phyloP scores from a whole-genome alignment of 306 rosid genomes.

The Glycyrrhiza uralensis region DNA sequence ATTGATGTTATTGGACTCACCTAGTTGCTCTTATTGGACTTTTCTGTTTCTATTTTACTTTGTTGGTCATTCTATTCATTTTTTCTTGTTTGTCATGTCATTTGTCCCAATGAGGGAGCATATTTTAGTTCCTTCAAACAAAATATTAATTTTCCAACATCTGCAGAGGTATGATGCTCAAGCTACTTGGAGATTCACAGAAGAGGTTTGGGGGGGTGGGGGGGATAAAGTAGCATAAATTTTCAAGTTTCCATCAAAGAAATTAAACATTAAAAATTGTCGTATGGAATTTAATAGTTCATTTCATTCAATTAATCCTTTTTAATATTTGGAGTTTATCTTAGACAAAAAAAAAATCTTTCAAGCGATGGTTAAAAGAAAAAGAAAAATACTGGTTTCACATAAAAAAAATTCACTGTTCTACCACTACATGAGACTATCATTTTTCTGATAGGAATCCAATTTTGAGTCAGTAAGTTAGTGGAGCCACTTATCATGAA shows the following conservation, averaged over 20 bases:
- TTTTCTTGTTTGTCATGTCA: background rate
- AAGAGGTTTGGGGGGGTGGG: too few species aligned
- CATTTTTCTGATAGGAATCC: background rate
- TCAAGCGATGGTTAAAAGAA: too few species aligned
- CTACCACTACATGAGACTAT: background rate
- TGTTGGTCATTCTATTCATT: background rate
- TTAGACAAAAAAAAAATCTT: background rate
- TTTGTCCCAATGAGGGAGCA: background rate
- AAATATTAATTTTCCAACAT: background rate
- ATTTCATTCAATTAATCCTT: background rate
- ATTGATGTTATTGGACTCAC: slow-evolving; percentile 19
- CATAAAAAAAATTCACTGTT: background rate
- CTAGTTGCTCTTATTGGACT: slow-evolving; percentile 14
- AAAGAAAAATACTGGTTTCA: background rate
- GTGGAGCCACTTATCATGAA: slow-evolving; percentile 30
- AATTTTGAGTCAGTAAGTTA: background rate
- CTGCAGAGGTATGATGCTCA: background rate
- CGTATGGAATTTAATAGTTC: background rate
- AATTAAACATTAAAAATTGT: background rate
- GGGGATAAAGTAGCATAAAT: background rate
- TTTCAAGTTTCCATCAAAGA: background rate
- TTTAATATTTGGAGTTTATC: background rate
- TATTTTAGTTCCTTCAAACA: slow-evolving; percentile 8
- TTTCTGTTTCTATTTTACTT: slow-evolving; percentile 17
- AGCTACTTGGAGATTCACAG: background rate